These are phyloP conservation scores for Fomitopsis serialis DNA, from an alignment of 768 basidiomycete species.

Conservation along the genomic window DNA sequence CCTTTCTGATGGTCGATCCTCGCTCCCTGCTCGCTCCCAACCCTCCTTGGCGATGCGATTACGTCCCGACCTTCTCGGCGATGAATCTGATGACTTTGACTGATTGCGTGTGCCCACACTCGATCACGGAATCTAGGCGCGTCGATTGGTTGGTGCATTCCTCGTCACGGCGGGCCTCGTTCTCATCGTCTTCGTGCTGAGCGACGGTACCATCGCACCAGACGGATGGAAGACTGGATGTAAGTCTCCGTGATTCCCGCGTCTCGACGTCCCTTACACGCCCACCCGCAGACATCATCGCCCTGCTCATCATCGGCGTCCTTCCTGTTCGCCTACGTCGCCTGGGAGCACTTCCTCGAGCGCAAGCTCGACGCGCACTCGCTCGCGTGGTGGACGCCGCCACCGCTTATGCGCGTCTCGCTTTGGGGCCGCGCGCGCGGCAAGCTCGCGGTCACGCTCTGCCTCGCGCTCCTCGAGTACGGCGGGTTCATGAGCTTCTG, in stretches of 20 bases:
- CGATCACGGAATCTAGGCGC: conserved; percentile 22
- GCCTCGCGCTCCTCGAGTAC: conserved; percentile 62
- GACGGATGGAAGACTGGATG: conserved; percentile 57
- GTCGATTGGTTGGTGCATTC: conserved; percentile 73
- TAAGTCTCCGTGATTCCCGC: conserved; percentile 23
- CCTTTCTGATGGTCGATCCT: not conserved
- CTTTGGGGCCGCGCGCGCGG: conserved; percentile 63
- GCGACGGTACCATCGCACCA: conserved; percentile 56
- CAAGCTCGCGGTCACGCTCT: conserved; percentile 54
- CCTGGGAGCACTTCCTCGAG: conserved; percentile 66
- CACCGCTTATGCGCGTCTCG: conserved; percentile 59
- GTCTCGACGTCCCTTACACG: conserved; percentile 13
- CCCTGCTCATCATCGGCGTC: conserved; percentile 57
- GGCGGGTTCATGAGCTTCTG: conserved; percentile 49
- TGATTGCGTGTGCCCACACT: conserved; percentile 29
- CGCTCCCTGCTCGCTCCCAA: too few relatives aligned
- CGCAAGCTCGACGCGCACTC: conserved; percentile 8
- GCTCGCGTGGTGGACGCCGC: conserved; percentile 34
- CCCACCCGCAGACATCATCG: conserved; percentile 56
- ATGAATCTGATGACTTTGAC: not conserved
- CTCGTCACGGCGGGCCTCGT: conserved; percentile 63
- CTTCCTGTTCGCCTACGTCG: conserved; percentile 51
- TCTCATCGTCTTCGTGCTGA: conserved; percentile 68
- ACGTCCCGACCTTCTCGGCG: too few relatives aligned
- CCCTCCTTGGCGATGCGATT: too few relatives aligned